These are phyloP conservation scores for Termitomyces sp. DNA, from an alignment of 768 basidiomycete species.

Conservation along the genomic window DNA sequence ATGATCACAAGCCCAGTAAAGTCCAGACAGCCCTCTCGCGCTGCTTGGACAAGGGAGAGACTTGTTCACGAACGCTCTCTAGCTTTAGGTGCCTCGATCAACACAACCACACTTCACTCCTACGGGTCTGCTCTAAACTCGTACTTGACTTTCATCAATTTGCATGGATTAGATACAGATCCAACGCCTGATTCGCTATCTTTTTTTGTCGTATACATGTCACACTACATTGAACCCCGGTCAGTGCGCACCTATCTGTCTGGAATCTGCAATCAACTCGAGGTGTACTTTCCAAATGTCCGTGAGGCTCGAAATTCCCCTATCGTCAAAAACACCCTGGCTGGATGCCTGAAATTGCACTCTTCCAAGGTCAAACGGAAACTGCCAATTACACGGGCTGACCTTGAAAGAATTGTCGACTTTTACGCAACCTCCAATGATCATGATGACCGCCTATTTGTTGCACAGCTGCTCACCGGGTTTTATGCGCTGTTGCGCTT, in stretches of 20 bases:
- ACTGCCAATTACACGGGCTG: background rate
- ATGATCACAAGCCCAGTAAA: background rate
- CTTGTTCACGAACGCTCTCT: background rate
- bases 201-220: too few species aligned
- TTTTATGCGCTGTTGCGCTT: background rate
- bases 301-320: background rate
- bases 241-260: background rate
- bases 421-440: too few species aligned
- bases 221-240: too few species aligned
- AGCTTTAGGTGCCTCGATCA: background rate
- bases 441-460: background rate
- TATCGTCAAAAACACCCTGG: background rate
- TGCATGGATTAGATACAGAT: too few species aligned
- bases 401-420: background rate
- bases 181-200: background rate
- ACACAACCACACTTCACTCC: background rate
- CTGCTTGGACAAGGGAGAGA: background rate
- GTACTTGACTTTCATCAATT: accelerated
- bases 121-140: background rate
- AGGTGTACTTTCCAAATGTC: background rate
- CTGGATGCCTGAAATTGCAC: background rate
- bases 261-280: background rate
- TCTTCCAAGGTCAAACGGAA: background rate
- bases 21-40: background rate
- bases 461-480: background rate